phyloP scores from a whole-genome alignment of 2,329 filamentous ascomycete species.

The Fusarium sp. region DNA sequence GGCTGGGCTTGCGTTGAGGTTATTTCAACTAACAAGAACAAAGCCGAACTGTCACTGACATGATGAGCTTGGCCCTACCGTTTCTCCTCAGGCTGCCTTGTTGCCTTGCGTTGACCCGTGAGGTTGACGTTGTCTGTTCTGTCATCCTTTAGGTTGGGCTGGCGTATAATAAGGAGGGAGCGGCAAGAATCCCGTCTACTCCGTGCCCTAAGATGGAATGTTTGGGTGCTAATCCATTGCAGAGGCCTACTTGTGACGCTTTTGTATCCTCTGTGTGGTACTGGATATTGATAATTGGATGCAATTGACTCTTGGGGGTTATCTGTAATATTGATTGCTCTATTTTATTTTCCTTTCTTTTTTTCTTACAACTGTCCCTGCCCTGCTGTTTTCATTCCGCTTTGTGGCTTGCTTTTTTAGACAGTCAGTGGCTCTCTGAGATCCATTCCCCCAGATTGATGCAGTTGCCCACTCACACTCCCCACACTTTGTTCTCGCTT shows the following conservation, averaged over 20 bases:
- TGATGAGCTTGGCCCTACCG: conserved; percentile 20
- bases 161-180: not conserved
- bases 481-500: conserved; percentile 17
- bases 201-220: conserved; percentile 7
- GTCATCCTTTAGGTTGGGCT: not conserved
- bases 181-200: conserved; percentile 12
- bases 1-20: conserved; percentile 5
- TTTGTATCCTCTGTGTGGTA: not conserved
- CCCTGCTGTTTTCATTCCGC: conserved; percentile 7
- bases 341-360: conserved; percentile 1
- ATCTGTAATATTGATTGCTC: not conserved
- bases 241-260: not conserved
- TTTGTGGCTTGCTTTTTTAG: conserved; percentile 24
- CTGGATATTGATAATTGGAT: not conserved
- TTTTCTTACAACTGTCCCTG: conserved; percentile 17
- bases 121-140: not conserved
- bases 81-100: conserved; percentile 18
- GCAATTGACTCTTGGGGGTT: not conserved
- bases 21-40: conserved; percentile 13
- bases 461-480: conserved; percentile 29
- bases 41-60: conserved; percentile 21
- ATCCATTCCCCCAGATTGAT: conserved; percentile 35
- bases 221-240: not conserved
- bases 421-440: conserved; percentile 27
- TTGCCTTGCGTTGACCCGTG: conserved; percentile 26